These are phyloP conservation scores for Dothideomycetes sp. DNA, from an alignment of 2,329 filamentous ascomycete genomes.

Conservation along the genomic window DNA sequence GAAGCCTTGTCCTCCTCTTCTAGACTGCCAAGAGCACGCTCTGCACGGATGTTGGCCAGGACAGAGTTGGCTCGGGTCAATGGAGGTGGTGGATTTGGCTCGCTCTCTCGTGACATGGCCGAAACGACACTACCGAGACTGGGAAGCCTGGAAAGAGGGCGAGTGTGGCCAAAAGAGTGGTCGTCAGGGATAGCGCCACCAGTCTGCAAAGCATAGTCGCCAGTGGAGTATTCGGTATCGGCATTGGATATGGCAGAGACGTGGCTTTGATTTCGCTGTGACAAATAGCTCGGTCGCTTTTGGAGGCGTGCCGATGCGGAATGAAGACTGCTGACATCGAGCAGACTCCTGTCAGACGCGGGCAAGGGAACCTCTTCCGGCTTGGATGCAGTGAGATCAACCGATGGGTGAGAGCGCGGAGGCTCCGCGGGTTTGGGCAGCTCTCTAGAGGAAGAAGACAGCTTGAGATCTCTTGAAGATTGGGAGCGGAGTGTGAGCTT, in stretches of 20 bases:
- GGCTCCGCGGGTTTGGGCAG: neutral
- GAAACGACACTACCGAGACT: constrained; percentile 88
- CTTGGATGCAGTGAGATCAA: neutral
- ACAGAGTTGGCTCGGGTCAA: constrained; percentile 25
- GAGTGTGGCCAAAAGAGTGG: constrained; percentile 22
- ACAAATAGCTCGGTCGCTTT: constrained; percentile 46
- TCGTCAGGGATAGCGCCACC: constrained; percentile 58
- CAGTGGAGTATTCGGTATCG: constrained; percentile 41
- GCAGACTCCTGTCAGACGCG: constrained; percentile 4
- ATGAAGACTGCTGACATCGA: constrained; percentile 15
- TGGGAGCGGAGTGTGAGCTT: constrained; percentile 9
- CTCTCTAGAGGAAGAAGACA: neutral
- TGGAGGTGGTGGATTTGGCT: constrained; percentile 23
- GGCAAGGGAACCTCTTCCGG: constrained; percentile 9
- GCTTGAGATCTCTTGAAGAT: neutral
- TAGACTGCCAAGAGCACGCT: constrained; percentile 33
- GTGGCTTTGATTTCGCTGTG: constrained; percentile 46
- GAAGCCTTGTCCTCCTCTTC: constrained; percentile 48
- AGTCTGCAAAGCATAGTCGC: constrained; percentile 72
- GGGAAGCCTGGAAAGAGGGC: constrained; percentile 59
- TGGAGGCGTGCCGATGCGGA: constrained; percentile 20
- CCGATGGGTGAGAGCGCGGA: neutral
- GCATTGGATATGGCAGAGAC: constrained; percentile 56
- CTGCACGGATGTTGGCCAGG: constrained; percentile 24
- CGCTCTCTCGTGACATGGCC: constrained; percentile 50